Evolutionary conservation across 805 yeast species (phyloP).

Genomic region (Metschnikowia cubensis): DNA sequence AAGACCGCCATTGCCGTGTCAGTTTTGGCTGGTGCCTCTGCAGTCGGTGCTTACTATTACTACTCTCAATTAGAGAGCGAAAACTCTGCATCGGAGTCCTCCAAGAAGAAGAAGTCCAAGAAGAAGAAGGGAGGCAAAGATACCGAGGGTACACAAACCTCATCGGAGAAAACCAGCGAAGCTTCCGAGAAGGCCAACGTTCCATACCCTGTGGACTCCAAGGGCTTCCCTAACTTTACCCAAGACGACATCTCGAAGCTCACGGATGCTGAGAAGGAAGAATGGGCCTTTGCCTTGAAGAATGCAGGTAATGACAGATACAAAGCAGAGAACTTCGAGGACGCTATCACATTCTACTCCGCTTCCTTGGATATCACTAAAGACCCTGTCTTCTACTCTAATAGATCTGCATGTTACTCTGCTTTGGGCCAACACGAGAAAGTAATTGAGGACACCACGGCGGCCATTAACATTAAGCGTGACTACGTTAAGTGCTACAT

Average conservation of each 20-base stretch:
- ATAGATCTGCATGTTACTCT: slow-evolving; percentile 94
- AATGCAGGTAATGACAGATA: slow-evolving; percentile 84
- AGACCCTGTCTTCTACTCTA: slow-evolving; percentile 90
- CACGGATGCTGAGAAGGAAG: slow-evolving; percentile 50
- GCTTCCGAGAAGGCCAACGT: slow-evolving; percentile 10
- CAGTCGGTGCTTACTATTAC: slow-evolving; percentile 57
- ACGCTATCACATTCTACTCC: slow-evolving; percentile 78
- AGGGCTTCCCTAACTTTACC: slow-evolving; percentile 57
- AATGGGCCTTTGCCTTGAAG: slow-evolving; percentile 72
- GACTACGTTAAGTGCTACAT: slow-evolving; percentile 87
- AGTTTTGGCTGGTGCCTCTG: slow-evolving; percentile 60
- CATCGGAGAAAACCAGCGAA: slow-evolving; percentile 14
- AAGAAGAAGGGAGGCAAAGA: slow-evolving; percentile 44
- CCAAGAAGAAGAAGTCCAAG: slow-evolving; percentile 35
- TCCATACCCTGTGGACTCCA: slow-evolving; percentile 49
- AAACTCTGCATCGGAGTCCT: slow-evolving; percentile 16
- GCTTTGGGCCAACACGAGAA: slow-evolving; percentile 75
- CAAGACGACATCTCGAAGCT: slow-evolving; percentile 44
- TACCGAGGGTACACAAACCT: slow-evolving; percentile 9
- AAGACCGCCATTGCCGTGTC: slow-evolving; percentile 62
- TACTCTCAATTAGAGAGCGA: slow-evolving; percentile 29
- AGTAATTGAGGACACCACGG: slow-evolving; percentile 83
- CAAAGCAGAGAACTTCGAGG: slow-evolving; percentile 61
- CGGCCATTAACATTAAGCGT: slow-evolving; percentile 81
- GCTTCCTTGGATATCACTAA: slow-evolving; percentile 69